Conservation (phyloP, 2,329 filamentous ascomycete genomes). For the Lithohypha guttulata region DNA sequence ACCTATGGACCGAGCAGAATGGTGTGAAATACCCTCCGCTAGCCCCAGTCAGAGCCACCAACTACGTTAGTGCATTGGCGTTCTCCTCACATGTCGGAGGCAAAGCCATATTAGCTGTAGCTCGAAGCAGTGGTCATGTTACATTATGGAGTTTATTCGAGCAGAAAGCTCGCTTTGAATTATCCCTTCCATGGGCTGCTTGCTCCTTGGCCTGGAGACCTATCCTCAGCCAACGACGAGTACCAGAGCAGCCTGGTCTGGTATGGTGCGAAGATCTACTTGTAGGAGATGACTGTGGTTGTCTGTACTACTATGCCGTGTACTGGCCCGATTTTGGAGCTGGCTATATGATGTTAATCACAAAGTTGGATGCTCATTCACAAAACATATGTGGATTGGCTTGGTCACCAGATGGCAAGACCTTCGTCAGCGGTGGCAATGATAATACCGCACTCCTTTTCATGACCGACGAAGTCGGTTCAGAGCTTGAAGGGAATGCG, state of each 20-base stretch:
- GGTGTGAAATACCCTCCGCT: slow-evolving; percentile 53
- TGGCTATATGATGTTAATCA: slow-evolving; percentile 66
- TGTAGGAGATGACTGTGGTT: slow-evolving; percentile 72
- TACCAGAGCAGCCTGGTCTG: slow-evolving; percentile 37
- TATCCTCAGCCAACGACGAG: slow-evolving; percentile 40
- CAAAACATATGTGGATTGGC: slow-evolving; percentile 91
- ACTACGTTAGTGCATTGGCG: slow-evolving; percentile 68
- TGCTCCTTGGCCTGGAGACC: slow-evolving; percentile 77
- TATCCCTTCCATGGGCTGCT: slow-evolving; percentile 60
- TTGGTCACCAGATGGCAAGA: slow-evolving; percentile 66
- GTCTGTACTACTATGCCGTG: slow-evolving; percentile 77
- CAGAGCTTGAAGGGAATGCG: not conserved
- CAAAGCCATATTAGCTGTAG: slow-evolving; percentile 74
- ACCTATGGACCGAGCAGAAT: slow-evolving; percentile 72
- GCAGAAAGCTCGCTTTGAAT: slow-evolving; percentile 59
- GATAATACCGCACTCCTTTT: slow-evolving; percentile 85
- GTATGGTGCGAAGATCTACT: slow-evolving; percentile 67
- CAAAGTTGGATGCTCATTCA: slow-evolving; percentile 64
- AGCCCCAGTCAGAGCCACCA: slow-evolving; percentile 37
- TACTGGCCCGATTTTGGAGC: slow-evolving; percentile 55
- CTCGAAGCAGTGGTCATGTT: slow-evolving; percentile 65
- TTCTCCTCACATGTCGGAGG: slow-evolving; percentile 73
- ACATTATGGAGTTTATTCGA: slow-evolving; percentile 64
- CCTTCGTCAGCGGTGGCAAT: slow-evolving; percentile 82
- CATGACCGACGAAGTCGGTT: slow-evolving; percentile 51